Evolutionary conservation across 306 rosid genomes (phyloP), one percentile per base, ranked within the genome.

Genomic region (Dalbergia cultrata): DNA sequence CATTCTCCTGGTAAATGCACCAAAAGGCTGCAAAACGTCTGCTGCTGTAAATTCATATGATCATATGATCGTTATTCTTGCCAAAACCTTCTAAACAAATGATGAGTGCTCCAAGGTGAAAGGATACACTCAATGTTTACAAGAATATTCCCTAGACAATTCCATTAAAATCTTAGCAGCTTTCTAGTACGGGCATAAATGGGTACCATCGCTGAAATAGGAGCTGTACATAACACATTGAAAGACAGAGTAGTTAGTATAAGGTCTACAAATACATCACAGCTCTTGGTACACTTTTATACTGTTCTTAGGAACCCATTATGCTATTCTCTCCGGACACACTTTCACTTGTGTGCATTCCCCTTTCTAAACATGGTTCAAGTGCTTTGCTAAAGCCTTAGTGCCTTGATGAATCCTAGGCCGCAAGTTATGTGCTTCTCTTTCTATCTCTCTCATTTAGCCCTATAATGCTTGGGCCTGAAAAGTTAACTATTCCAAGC

Each of bases 401-500:
- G 49, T 33, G 49, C 76, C 76, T 52, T 26, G 59, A 7, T 61
- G 47, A 60, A 44, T 35, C 67, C 70, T 10, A 39, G 8, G 21
- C 9, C 13, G 9, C 67, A 31, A 61, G 14, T 37, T 45, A 43
- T 43, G 47, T 9, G 49, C 49, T 43, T 3, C 49, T 43, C 49
- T 43, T 43, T 35, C 77, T 52, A 68, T 64, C 80, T 67, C 45
- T 45, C 59, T 49, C 31, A 45, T 37, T n/a, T 9, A 62, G 11
- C 18, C 4, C 39, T 31, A 22, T 19, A 72, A 21, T 17, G 21
- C 61, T 54, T 59, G 10, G 57, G 12, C 47, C 72, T 72, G 58
- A 69, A 67, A 47, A 65, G 21, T n/a, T 64, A 33, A 62, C 65
- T 34, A 44, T 11, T 67, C 67, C 54, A 77, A 21, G 54, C 13